Evolutionary conservation across 805 yeast species (phyloP).

Genomic region (Schizosaccharomyces octosporus): DNA sequence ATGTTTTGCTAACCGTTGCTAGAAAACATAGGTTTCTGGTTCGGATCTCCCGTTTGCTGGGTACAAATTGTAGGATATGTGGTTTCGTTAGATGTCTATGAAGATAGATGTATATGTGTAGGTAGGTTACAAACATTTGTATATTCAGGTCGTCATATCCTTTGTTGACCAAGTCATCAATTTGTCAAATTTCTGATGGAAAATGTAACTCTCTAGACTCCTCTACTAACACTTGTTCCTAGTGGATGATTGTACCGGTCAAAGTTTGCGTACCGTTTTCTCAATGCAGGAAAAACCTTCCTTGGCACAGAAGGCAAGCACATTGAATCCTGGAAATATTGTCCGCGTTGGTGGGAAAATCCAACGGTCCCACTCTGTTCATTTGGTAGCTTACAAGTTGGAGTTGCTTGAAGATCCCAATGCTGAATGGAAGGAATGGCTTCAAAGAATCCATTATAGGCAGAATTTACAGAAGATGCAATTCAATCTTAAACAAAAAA

Average conservation of each 20-base stretch:
- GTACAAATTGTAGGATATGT: neutral
- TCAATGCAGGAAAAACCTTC: neutral
- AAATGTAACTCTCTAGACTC: neutral
- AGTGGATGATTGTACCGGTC: neutral
- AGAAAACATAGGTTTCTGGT: neutral
- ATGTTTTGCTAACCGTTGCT: neutral
- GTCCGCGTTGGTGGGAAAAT: neutral
- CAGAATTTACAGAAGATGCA: neutral
- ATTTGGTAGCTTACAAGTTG: neutral
- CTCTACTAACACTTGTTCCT: neutral
- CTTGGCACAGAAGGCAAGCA: neutral
- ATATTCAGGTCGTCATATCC: too few relatives aligned
- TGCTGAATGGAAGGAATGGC: neutral
- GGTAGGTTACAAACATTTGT: neutral
- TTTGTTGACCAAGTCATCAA: too few relatives aligned
- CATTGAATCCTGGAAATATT: neutral
- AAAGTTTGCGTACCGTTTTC: neutral
- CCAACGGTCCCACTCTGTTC: neutral
- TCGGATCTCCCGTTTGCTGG: neutral
- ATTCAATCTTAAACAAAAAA: neutral
- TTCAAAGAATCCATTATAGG: neutral
- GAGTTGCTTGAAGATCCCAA: neutral
- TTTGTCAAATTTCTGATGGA: too few relatives aligned
- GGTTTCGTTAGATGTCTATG: neutral
- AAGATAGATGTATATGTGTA: neutral